Conservation (phyloP, 345 rosid genomes). For the Bruguiera parviflora region DNA sequence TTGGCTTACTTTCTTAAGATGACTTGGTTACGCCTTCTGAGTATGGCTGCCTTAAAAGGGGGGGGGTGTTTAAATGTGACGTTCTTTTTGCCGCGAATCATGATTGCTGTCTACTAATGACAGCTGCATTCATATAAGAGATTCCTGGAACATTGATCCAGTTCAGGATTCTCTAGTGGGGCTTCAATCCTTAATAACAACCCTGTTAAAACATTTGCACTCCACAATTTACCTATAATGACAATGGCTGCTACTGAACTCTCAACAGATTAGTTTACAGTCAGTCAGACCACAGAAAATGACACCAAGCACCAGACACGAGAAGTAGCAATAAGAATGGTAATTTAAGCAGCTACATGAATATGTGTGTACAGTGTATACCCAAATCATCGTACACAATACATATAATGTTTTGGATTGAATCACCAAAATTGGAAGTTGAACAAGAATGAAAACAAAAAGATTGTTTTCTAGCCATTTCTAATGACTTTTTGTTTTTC, state of each 20-base stretch:
- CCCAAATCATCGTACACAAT: no score
- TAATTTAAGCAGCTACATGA: no score
- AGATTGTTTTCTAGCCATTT: no score
- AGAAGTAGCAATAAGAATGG: no score
- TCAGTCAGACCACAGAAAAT: neutral
- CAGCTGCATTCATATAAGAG: constrained; percentile 28
- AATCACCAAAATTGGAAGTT: no score
- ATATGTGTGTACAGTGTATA: no score
- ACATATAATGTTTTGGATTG: no score
- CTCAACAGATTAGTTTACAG: neutral
- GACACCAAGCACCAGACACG: no score
- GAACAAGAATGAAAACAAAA: no score
- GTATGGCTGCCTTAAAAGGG: constrained; percentile 2
- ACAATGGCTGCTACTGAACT: neutral
- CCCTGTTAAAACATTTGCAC: neutral
- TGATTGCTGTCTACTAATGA: constrained; percentile 18
- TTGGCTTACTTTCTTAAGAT: constrained; percentile 3
- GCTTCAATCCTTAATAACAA: constrained; percentile 3
- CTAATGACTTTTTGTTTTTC: no score
- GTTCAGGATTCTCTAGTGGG: constrained; percentile 14
- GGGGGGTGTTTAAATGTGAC: constrained; percentile 14
- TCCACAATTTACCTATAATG: neutral
- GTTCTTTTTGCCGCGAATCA: constrained; percentile 5
- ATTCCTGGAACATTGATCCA: constrained; percentile 21
- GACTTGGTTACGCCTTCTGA: constrained; percentile 1